A percentile compares a stretch with the other conserved stretches of the same genome.
Evolutionary conservation across 2,329 filamentous ascomycete species (phyloP).

Genomic region (Talaromyces pinophilus): DNA sequence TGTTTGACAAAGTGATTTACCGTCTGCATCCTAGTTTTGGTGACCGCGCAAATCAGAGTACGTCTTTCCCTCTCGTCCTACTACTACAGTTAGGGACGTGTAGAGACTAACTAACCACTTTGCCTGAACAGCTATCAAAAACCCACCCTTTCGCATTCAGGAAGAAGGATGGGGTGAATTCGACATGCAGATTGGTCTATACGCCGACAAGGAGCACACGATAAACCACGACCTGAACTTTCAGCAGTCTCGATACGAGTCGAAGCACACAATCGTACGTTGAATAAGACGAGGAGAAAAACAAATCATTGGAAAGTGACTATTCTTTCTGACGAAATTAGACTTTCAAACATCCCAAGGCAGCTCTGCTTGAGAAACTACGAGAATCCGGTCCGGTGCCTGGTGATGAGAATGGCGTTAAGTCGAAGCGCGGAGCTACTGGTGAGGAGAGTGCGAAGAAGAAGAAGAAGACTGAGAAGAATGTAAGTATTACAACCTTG

Average conservation of each 20-base stretch:
- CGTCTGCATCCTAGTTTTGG: constrained; percentile 92
- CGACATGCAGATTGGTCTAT: constrained; percentile 84
- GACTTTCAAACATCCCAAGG: constrained; percentile 90
- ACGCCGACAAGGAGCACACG: constrained; percentile 82
- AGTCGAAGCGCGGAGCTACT: constrained; percentile 61
- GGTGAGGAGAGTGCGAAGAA: constrained; percentile 70
- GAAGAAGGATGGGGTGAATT: constrained; percentile 99
- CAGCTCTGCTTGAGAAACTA: constrained; percentile 75
- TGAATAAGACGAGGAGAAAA: background rate
- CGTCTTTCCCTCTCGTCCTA: constrained; percentile 36
- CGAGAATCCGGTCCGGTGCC: constrained; percentile 84
- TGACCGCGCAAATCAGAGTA: constrained; percentile 77
- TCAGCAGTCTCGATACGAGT: constrained; percentile 75
- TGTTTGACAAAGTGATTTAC: constrained; percentile 92
- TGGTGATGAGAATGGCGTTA: constrained; percentile 65
- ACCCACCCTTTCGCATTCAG: constrained; percentile 81
- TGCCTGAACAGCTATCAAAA: constrained; percentile 67
- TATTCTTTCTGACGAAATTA: constrained; percentile 30
- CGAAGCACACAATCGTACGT: constrained; percentile 71
- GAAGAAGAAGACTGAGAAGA: constrained; percentile 68
- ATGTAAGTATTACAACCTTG: constrained; percentile 40
- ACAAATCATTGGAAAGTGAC: background rate
- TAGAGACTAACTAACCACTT: constrained; percentile 14
- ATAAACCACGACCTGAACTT: constrained; percentile 94
- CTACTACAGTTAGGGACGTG: background rate